Evolutionary conservation across 1,139 yeast species (phyloP).

Genomic region (Blastobotrys raffinosifermentans): DNA sequence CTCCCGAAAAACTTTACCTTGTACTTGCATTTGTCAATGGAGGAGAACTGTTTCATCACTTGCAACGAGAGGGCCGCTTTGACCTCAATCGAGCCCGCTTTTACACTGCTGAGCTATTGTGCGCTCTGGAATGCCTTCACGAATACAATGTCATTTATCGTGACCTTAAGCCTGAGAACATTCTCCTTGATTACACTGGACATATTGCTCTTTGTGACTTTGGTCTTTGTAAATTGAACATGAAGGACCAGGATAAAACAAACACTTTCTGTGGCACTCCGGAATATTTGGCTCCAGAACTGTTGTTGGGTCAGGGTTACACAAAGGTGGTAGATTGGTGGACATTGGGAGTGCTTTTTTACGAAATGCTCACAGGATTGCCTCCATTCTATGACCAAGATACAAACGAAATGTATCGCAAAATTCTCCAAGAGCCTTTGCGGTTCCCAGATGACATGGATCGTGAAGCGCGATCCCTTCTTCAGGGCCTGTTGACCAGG

Average conservation of each 20-base stretch:
- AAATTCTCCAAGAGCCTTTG: slow-evolving; percentile 82
- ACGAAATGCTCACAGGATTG: slow-evolving; percentile 94
- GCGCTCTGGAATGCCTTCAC: slow-evolving; percentile 89
- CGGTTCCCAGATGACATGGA: slow-evolving; percentile 87
- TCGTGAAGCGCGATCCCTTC: slow-evolving; percentile 78
- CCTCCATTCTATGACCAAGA: slow-evolving; percentile 97
- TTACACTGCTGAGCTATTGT: slow-evolving; percentile 86
- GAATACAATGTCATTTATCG: slow-evolving; percentile 88
- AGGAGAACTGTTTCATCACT: slow-evolving; percentile 92
- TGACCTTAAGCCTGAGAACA: slow-evolving; percentile 94
- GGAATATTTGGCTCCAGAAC: slow-evolving; percentile 93
- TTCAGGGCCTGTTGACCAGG: slow-evolving; percentile 70
- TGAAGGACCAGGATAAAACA: slow-evolving; percentile 83
- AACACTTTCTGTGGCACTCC: slow-evolving; percentile 97
- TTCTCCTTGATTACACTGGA: slow-evolving; percentile 88
- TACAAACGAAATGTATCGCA: slow-evolving; percentile 89
- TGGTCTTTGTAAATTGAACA: slow-evolving; percentile 90
- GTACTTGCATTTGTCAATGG: slow-evolving; percentile 94
- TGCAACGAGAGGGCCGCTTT: slow-evolving; percentile 87
- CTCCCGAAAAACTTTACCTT: slow-evolving; percentile 86
- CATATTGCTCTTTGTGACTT: slow-evolving; percentile 97
- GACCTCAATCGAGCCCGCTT: slow-evolving; percentile 85
- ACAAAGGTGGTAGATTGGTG: slow-evolving; percentile 97
- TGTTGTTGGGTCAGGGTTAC: slow-evolving; percentile 85
- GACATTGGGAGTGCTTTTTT: slow-evolving; percentile 90